A percentile compares a stretch with the other conserved stretches of the same genome.
Conservation (phyloP, 805 yeast genomes). For the Ogataea naganishii region DNA sequence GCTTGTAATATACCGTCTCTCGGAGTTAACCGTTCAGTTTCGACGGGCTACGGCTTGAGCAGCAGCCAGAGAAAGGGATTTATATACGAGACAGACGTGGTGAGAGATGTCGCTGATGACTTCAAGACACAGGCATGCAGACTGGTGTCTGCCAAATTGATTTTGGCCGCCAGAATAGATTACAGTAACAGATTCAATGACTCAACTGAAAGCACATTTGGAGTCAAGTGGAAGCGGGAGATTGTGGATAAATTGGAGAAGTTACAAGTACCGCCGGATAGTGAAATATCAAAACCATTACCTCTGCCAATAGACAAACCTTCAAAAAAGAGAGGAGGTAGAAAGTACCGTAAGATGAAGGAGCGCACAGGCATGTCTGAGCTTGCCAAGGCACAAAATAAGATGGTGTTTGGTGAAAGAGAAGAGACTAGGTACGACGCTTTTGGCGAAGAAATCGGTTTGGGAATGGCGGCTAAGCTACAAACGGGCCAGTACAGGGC, state of each 20-base stretch:
- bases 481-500: conserved; percentile 13
- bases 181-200: conserved; percentile 13
- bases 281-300: conserved; percentile 55
- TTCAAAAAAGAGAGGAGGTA: conserved; percentile 83
- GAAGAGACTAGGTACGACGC: conserved; percentile 56
- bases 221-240: conserved; percentile 51
- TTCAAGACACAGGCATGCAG: conserved; percentile 63
- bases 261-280: conserved; percentile 69
- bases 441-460: conserved; percentile 74
- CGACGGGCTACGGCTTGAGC: conserved; percentile 31
- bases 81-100: conserved; percentile 49
- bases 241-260: conserved; percentile 59
- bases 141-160: conserved; percentile 68
- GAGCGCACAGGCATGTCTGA: conserved; percentile 78
- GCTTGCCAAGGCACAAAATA: conserved; percentile 72
- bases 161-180: conserved; percentile 81
- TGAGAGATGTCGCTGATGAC: conserved; percentile 51
- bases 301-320: conserved; percentile 68
- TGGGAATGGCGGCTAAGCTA: conserved; percentile 55
- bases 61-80: conserved; percentile 62
- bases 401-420: conserved; percentile 71
- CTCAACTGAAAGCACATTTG: conserved; percentile 41
- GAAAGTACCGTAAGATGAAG: conserved; percentile 68
- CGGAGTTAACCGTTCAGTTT: conserved; percentile 43
- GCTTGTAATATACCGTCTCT: conserved; percentile 78